These are phyloP conservation scores for Scutellaria minor DNA, from an alignment of 257 asterid genomes.

Conservation along the genomic window DNA sequence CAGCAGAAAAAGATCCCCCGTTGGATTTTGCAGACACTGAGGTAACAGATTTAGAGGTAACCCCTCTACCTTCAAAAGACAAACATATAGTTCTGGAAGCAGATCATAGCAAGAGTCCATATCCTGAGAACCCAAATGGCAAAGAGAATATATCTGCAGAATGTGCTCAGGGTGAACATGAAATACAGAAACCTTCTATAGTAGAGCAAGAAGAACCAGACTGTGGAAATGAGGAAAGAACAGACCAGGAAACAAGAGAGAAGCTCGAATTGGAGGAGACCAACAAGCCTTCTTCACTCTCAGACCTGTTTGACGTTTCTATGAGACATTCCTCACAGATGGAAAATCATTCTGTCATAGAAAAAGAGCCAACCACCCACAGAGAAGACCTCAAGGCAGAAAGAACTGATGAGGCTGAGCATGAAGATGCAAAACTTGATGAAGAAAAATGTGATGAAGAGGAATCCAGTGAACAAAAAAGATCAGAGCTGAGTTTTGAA, in stretches of 20 bases:
- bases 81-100: constrained; percentile 37
- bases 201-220: constrained; percentile 33
- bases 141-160: constrained; percentile 36
- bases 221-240: constrained; percentile 27
- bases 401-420: constrained; percentile 35
- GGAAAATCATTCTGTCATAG: constrained; percentile 31
- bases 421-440: constrained; percentile 45
- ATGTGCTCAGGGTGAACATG: constrained; percentile 35
- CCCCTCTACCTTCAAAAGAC: constrained; percentile 31
- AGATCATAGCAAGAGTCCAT: constrained; percentile 26
- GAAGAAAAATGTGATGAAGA: constrained; percentile 49
- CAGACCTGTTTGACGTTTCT: constrained; percentile 46
- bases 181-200: constrained; percentile 27
- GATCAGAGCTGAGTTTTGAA: constrained; percentile 47
- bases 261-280: constrained; percentile 32
- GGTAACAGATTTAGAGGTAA: constrained; percentile 25
- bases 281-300: constrained; percentile 37
- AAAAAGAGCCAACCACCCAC: constrained; percentile 34
- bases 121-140: constrained; percentile 28
- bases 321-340: constrained; percentile 32
- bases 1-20: constrained; percentile 33
- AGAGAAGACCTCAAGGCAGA: constrained; percentile 41
- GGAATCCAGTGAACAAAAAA: constrained; percentile 45
- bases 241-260: constrained; percentile 30
- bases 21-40: background rate